Conservation (phyloP, 75 land plant genomes). For the Chamaecyparis obtusa region DNA sequence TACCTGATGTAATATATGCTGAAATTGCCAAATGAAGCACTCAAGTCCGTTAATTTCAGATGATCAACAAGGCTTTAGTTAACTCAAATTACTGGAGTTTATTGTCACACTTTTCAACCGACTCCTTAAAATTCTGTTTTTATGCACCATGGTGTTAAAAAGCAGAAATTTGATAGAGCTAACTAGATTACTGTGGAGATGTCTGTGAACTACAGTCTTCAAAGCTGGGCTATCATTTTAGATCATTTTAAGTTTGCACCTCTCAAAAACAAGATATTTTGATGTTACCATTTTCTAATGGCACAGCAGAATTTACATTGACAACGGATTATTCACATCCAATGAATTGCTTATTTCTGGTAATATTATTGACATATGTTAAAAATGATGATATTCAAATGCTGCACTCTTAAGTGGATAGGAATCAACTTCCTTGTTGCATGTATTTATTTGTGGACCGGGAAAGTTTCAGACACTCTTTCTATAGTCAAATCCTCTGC, state of each 20-base stretch:
- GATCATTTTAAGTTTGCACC: background rate
- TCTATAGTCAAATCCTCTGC: constrained; percentile 25
- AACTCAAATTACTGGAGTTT: background rate
- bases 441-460: constrained; percentile 32
- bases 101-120: background rate
- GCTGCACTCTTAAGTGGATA: constrained; percentile 18
- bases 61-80: background rate
- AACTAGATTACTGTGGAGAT: background rate
- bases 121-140: background rate
- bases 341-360: background rate
- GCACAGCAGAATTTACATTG: background rate
- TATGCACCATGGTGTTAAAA: background rate
- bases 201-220: background rate
- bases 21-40: background rate
- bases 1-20: background rate
- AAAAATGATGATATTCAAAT: background rate
- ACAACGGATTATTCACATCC: background rate
- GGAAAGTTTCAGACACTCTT: constrained; percentile 32
- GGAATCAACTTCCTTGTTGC: constrained; percentile 23
- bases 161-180: background rate
- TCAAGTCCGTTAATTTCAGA: background rate
- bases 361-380: background rate
- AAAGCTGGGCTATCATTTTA: background rate
- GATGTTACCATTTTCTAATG: background rate
- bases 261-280: background rate